Evolutionary conservation across 2,329 filamentous ascomycete species (phyloP), one percentile per base, ranked within the genome.

Genomic region (Epicoccum nigrum): DNA sequence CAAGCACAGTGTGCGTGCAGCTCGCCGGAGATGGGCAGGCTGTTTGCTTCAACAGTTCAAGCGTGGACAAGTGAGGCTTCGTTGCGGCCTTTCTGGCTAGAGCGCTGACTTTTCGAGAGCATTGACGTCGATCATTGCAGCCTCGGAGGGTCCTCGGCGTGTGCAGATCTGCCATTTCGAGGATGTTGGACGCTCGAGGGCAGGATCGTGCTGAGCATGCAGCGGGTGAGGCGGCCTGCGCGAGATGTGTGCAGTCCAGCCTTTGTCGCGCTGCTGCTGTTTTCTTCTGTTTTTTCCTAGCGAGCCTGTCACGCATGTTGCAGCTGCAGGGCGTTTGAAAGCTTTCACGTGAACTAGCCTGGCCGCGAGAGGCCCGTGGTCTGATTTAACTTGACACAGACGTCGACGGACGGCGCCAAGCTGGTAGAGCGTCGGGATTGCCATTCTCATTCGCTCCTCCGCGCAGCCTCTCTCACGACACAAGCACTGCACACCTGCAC

Each of bases 401-500:
- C 45, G 23, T 41, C 45, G 37, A 35, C 45, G 32, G 23, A 11
- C 37, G n/a, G 21, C 32, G 39, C 38, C 38, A 49, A 43, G 46
- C 23, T 25, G 7, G 37, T 31, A 33, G 28, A 33, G 39, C 34
- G 45, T 28, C 19, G 25, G 25, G 19, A 34, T n/a, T 51, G 25
- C 34, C 47, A 27, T 23, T 48, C 58, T 42, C 45, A 40, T 45
- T 56, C 54, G 38, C 34, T 50, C 45, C 55, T 46, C 54, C 46
- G 38, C 42, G 31, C 55, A 40, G 46, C 17, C 27, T 27, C 37
- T 16, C 31, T 28, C 52, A 46, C 56, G 42, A 39, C 51, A 57
- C 48, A 47, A 51, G 49, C 49, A 54, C 44, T 49, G 49, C 49
- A 54, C 44, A 51, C 48, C 43, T 56, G 46, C 56, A 58, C 61